These are phyloP conservation scores for Gossypium davidsonii DNA, from an alignment of 441 rosid species.

Conservation along the genomic window DNA sequence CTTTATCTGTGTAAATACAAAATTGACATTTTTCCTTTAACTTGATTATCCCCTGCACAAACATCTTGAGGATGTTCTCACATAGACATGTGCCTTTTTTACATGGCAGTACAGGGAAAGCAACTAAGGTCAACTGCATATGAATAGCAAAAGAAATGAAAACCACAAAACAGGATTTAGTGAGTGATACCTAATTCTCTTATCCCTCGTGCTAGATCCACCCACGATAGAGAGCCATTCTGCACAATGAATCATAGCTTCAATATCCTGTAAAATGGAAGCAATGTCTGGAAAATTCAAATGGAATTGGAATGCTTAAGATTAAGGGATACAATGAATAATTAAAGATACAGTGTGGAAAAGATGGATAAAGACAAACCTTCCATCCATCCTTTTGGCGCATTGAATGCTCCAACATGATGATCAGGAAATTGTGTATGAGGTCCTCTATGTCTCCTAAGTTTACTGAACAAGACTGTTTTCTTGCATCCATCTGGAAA, in stretches of 20 bases:
- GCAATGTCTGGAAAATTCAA: conserved; percentile 21
- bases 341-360: not conserved
- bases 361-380: conserved; percentile 34
- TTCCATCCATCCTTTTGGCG: conserved; percentile 99
- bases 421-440: conserved; percentile 84
- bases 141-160: not conserved
- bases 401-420: conserved; percentile 97
- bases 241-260: conserved; percentile 99
- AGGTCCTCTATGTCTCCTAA: conserved; percentile 84
- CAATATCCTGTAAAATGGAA: conserved; percentile 81
- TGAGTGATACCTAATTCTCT: conserved; percentile 71
- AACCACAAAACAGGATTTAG: not conserved
- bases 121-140: not conserved
- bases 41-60: not conserved
- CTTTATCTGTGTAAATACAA: not conserved
- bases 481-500: conserved; percentile 63
- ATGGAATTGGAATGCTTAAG: conserved; percentile 17
- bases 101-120: not conserved
- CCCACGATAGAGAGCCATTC: conserved; percentile 99
- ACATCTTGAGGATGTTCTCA: conserved; percentile 3
- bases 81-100: not conserved
- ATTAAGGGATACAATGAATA: conserved; percentile 19
- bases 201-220: conserved; percentile 98
- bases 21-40: conserved; percentile 4
- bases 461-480: conserved; percentile 44